Conservation (phyloP, 2,329 filamentous ascomycete genomes). For the Aciculosporium take region DNA sequence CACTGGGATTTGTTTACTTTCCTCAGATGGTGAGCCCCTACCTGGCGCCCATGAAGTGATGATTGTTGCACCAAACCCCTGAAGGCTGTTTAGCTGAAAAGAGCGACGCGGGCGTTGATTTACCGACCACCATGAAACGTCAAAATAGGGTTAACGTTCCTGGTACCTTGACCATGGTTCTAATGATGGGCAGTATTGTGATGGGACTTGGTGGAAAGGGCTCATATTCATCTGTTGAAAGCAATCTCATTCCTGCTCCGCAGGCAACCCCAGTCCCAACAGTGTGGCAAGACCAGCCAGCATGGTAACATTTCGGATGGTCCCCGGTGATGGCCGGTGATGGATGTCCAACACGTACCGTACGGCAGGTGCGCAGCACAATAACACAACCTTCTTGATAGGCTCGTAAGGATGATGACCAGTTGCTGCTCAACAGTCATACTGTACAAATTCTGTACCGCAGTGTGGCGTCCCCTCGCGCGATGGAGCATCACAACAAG, state of each 20-base stretch:
- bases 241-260: background rate
- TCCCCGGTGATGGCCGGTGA: too few species aligned
- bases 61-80: background rate
- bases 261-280: constrained; percentile 3
- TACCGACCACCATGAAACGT: background rate
- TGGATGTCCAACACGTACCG: background rate
- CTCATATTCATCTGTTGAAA: background rate
- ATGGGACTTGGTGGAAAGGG: background rate
- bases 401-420: too few species aligned
- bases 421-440: too few species aligned
- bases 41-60: background rate
- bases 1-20: background rate
- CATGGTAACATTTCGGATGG: constrained; percentile 3
- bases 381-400: too few species aligned
- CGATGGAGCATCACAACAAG: background rate
- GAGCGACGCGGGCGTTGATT: background rate
- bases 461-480: constrained; percentile 1
- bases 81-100: background rate
- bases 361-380: background rate
- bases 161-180: background rate
- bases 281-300: constrained; percentile 3
- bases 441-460: too few species aligned
- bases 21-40: background rate
- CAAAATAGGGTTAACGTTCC: background rate
- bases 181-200: background rate